These are phyloP conservation scores for Trichoderma sp. DNA, from an alignment of 2,329 filamentous ascomycete species.

Conservation along the genomic window DNA sequence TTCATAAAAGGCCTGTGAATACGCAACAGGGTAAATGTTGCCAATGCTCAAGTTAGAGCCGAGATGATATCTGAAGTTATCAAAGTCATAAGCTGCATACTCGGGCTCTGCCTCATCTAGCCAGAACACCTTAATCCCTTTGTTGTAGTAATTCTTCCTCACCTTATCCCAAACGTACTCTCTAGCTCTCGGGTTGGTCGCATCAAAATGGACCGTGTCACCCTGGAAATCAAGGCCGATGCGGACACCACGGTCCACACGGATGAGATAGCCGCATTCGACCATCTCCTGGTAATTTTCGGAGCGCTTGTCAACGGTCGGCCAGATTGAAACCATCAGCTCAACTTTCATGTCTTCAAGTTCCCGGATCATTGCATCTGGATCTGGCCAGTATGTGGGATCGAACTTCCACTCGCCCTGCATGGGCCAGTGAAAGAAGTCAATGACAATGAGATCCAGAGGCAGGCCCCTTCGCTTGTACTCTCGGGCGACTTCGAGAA, in stretches of 20 bases:
- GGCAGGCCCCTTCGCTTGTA: constrained; percentile 25
- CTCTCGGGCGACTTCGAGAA: not conserved
- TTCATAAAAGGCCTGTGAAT: not conserved
- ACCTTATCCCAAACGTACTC: not conserved
- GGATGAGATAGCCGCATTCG: not conserved
- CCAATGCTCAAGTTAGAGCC: not conserved
- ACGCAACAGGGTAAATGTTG: not conserved
- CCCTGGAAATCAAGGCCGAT: not conserved
- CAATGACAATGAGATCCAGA: constrained; percentile 62
- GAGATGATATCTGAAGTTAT: not conserved
- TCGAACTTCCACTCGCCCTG: constrained; percentile 70
- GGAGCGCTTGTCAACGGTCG: not conserved
- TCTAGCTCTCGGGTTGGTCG: not conserved
- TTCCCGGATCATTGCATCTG: constrained; percentile 57
- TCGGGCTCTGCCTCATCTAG: not conserved
- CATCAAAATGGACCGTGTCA: not conserved
- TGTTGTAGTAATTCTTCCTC: not conserved
- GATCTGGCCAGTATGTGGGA: constrained; percentile 61
- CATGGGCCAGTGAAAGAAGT: constrained; percentile 65
- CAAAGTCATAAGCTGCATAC: not conserved
- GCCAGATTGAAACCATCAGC: not conserved
- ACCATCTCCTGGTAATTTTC: not conserved
- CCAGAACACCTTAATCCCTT: not conserved
- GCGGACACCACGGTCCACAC: not conserved
- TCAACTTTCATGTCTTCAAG: not conserved